A percentile compares a stretch with the other conserved stretches of the same genome.
Conservation (phyloP, 345 rosid species). For the Passiflora organensis region DNA sequence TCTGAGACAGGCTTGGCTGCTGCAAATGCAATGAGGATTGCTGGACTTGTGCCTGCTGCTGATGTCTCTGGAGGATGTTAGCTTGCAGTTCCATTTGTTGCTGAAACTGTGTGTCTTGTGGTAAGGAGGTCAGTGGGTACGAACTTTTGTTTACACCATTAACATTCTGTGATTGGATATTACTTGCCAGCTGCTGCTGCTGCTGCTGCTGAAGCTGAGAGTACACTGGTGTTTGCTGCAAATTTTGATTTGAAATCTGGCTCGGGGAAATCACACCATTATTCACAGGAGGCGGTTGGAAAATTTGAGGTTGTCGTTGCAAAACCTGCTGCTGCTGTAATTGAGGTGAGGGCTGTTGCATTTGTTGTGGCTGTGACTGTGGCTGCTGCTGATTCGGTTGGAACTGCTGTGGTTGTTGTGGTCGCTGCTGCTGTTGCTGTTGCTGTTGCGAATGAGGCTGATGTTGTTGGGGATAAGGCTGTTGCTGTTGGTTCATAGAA, state of each 20-base stretch:
- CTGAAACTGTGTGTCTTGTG: conserved; percentile 57
- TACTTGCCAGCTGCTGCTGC: conserved; percentile 44
- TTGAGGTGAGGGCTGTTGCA: conserved; percentile 27
- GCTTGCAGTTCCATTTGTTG: conserved; percentile 67
- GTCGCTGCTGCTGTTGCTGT: conserved; percentile 36
- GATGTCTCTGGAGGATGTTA: conserved; percentile 48
- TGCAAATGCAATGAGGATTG: conserved; percentile 47
- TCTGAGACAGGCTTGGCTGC: conserved; percentile 53
- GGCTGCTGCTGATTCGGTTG: conserved; percentile 12
- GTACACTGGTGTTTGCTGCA: conserved; percentile 45
- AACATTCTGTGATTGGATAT: conserved; percentile 37
- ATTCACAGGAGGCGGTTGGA: conserved; percentile 39
- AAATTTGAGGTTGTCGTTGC: conserved; percentile 35
- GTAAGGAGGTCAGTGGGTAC: conserved; percentile 45
- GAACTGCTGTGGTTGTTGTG: conserved; percentile 29
- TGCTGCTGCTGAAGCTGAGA: conserved; percentile 53
- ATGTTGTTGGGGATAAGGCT: too few relatives aligned
- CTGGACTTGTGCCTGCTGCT: conserved; percentile 60
- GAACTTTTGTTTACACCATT: conserved; percentile 41
- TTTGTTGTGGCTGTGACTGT: conserved; percentile 31
- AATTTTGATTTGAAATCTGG: conserved; percentile 40
- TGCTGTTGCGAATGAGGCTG: conserved; percentile 22
- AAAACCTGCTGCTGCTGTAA: conserved; percentile 30
- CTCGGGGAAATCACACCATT: conserved; percentile 40
- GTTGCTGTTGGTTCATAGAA: conserved; percentile 32